Evolutionary conservation across 2,329 filamentous ascomycete genomes (phyloP).

Genomic region (Lachnellula suecica): DNA sequence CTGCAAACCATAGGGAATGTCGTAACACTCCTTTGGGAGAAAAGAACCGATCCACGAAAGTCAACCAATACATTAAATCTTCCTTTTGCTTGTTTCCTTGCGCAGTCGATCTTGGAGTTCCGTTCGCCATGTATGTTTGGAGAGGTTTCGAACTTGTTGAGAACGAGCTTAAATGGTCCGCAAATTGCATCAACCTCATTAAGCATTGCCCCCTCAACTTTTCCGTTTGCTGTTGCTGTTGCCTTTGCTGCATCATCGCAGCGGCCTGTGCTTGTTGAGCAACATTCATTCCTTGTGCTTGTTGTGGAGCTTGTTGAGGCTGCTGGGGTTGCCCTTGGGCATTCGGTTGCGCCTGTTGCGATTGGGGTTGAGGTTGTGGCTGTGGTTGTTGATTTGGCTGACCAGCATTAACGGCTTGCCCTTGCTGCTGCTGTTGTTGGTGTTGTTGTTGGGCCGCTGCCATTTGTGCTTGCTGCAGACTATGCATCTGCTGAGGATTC

Average conservation of each 20-base stretch:
- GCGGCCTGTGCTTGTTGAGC: slow-evolving; percentile 34
- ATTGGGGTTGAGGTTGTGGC: slow-evolving; percentile 40
- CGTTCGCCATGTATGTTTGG: slow-evolving; percentile 24
- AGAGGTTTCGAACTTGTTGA: slow-evolving; percentile 42
- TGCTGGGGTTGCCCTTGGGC: slow-evolving; percentile 39
- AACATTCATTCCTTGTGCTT: slow-evolving; percentile 41
- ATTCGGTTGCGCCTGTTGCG: slow-evolving; percentile 41
- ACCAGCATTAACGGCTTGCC: slow-evolving; percentile 37
- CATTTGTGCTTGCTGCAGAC: slow-evolving; percentile 39
- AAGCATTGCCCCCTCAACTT: slow-evolving; percentile 54
- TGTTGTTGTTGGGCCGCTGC: slow-evolving; percentile 38
- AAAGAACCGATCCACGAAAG: slow-evolving; percentile 81
- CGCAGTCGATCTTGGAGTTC: slow-evolving; percentile 17
- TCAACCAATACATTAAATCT: slow-evolving; percentile 75
- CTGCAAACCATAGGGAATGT: slow-evolving; percentile 62
- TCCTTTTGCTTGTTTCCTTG: slow-evolving; percentile 60
- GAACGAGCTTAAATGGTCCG: slow-evolving; percentile 60
- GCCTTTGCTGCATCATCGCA: slow-evolving; percentile 36
- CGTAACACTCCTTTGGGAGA: slow-evolving; percentile 74
- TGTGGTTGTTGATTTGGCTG: slow-evolving; percentile 43
- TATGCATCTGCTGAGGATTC: slow-evolving; percentile 46
- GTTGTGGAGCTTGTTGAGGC: slow-evolving; percentile 38
- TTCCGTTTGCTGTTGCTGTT: slow-evolving; percentile 38
- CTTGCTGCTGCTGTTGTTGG: slow-evolving; percentile 46
- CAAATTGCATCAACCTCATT: slow-evolving; percentile 60